phyloP scores from a whole-genome alignment of 139 green algal species.

The Coelastrella sp. region DNA sequence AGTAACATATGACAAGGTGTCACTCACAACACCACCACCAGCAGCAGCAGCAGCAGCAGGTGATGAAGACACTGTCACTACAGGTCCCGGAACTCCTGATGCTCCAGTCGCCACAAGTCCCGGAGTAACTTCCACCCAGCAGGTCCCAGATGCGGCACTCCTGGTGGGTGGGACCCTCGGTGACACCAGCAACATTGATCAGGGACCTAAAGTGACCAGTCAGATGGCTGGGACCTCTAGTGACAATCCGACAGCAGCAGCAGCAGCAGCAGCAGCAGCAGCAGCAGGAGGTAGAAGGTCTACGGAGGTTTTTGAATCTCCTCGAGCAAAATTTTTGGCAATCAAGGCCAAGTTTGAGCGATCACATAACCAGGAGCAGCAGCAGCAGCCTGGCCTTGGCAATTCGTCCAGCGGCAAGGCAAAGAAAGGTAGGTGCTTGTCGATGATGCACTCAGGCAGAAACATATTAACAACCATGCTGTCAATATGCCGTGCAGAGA shows the following conservation, averaged over 20 bases:
- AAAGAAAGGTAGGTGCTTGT: neutral
- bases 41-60: neutral
- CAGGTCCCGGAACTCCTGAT: neutral
- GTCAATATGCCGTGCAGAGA: too few species aligned
- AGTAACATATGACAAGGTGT: neutral
- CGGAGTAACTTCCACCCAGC: neutral
- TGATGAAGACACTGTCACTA: neutral
- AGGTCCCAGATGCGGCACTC: neutral
- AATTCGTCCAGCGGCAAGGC: neutral
- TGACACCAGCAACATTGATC: neutral
- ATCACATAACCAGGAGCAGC: neutral
- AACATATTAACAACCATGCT: too few species aligned
- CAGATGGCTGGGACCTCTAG: neutral
- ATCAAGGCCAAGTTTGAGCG: neutral
- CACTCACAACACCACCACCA: neutral
- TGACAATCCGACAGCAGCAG: neutral
- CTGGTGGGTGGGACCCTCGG: neutral
- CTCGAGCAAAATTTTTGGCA: neutral
- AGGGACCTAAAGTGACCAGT: neutral
- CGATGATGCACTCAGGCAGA: too few species aligned
- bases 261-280: slow-evolving; percentile 2
- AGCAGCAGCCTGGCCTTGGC: neutral
- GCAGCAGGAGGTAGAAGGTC: neutral
- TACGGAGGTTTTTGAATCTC: neutral
- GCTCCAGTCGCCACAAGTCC: neutral